Conservation (phyloP, 345 rosid species). For the Balakata baccata region DNA sequence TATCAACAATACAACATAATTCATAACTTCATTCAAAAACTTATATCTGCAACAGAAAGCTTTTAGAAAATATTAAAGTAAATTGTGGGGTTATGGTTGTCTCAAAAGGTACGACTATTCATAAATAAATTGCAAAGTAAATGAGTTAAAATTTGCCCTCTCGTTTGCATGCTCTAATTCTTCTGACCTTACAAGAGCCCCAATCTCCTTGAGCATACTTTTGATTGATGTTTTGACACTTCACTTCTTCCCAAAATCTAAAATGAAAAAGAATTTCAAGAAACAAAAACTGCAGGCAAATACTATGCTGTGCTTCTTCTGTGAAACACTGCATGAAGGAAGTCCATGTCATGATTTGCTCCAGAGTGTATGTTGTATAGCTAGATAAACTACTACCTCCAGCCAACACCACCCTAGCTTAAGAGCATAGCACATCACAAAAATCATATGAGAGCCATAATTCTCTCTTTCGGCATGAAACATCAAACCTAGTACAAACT, state of each 20-base stretch:
- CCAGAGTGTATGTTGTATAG: background rate
- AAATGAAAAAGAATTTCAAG: background rate
- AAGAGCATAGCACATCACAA: background rate
- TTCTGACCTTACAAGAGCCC: background rate
- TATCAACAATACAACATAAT: no score
- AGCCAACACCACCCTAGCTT: background rate
- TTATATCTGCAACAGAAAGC: background rate
- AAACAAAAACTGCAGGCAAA: background rate
- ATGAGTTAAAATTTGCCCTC: background rate
- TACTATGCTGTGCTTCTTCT: background rate
- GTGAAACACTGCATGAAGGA: no score
- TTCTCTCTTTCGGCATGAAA: background rate
- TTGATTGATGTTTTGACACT: background rate
- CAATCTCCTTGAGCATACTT: no score
- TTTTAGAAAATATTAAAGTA: background rate
- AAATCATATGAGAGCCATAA: background rate
- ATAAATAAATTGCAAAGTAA: background rate
- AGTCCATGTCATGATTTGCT: background rate
- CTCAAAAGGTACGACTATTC: background rate
- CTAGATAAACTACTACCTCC: background rate
- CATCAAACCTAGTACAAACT: background rate
- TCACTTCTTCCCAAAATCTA: background rate
- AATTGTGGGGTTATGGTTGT: no score
- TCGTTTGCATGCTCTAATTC: background rate
- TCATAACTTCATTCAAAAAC: no score